Percentiles rank a stretch among this genome's conserved stretches.
Evolutionary conservation across 306 rosid species (phyloP).

Genomic region (Vigna trinervia): DNA sequence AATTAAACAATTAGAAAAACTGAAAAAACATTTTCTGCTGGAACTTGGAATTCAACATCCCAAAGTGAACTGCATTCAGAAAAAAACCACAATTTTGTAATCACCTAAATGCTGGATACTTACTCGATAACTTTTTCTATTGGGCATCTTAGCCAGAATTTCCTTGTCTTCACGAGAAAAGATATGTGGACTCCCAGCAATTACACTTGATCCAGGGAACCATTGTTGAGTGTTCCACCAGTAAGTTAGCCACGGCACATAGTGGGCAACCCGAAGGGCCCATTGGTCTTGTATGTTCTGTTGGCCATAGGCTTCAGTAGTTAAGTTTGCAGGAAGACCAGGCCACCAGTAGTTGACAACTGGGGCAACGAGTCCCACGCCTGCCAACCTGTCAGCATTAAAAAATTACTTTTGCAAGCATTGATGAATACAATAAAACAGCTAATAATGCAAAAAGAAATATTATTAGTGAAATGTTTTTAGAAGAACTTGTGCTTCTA

Average conservation of each 20-base stretch:
- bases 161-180: constrained; percentile 51
- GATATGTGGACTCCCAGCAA: constrained; percentile 23
- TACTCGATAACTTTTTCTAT: constrained; percentile 40
- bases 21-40: neutral
- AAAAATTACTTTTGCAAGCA: constrained; percentile 15
- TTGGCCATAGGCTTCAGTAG: constrained; percentile 56
- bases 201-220: constrained; percentile 54
- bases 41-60: neutral
- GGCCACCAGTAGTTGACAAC: constrained; percentile 85
- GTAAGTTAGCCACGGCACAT: constrained; percentile 83
- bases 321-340: constrained; percentile 74
- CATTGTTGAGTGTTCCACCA: constrained; percentile 94
- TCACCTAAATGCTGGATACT: constrained; percentile 35
- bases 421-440: neutral
- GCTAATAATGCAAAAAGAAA: neutral
- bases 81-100: neutral
- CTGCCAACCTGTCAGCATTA: constrained; percentile 69
- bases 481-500: neutral
- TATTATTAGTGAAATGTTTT: neutral
- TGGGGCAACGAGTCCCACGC: constrained; percentile 77
- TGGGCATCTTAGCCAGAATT: neutral
- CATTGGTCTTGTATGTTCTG: constrained; percentile 65
- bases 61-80: neutral
- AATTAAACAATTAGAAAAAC: constrained; percentile 19
- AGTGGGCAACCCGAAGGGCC: constrained; percentile 76